phyloP scores from a whole-genome alignment of 192 early-diverging fungal genomes.

The Bifiguratus adelaidae region DNA sequence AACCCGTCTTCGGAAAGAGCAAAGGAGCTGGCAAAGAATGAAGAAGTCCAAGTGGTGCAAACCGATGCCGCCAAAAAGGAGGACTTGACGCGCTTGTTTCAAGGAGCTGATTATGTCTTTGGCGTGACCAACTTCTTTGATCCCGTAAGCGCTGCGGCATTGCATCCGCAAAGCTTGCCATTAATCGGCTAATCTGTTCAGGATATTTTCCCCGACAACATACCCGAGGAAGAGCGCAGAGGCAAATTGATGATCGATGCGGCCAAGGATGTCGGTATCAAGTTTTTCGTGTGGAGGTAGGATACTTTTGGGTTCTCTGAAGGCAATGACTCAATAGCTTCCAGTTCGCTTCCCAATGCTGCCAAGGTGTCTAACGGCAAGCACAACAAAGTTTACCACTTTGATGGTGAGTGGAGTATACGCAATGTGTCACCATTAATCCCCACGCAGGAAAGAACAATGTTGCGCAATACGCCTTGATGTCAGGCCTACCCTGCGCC shows the following conservation, averaged over 20 bases:
- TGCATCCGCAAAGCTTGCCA: no score
- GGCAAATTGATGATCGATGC: slow-evolving; percentile 1
- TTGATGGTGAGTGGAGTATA: no score
- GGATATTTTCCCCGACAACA: no score
- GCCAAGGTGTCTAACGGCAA: not conserved
- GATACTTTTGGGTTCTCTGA: no score
- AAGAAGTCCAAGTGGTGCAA: slow-evolving; percentile 1
- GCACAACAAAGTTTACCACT: not conserved
- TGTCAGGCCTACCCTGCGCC: not conserved
- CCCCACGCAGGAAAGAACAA: slow-evolving; percentile 1
- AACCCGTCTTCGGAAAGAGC: not conserved
- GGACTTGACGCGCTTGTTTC: not conserved
- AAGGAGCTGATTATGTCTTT: not conserved
- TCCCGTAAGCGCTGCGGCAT: not conserved
- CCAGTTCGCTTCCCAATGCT: no score
- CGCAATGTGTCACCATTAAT: no score
- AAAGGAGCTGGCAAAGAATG: not conserved
- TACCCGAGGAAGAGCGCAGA: not conserved
- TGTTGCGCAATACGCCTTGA: not conserved
- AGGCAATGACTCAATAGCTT: no score
- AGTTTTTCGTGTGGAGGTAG: no score
- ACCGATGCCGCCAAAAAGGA: no score
- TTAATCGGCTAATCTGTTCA: no score
- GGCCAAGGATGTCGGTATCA: not conserved
- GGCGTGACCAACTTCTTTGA: slow-evolving; percentile 2